These are phyloP conservation scores for Takakia lepidozioides DNA, from an alignment of 225 moss, liverwort and hornwort species.

Conservation along the genomic window DNA sequence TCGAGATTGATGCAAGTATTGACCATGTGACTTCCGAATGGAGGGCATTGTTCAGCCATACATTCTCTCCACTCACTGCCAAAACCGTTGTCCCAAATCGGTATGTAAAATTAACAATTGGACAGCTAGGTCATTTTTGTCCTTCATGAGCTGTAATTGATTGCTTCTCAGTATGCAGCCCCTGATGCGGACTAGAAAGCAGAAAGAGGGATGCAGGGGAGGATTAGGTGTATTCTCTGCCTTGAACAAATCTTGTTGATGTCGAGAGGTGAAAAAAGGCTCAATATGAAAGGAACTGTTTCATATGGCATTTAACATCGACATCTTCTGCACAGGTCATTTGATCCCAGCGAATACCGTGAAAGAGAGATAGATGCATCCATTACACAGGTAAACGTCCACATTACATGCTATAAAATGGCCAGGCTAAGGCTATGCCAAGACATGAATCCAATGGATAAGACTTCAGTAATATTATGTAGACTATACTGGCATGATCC, in stretches of 20 bases:
- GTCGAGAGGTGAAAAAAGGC: neutral
- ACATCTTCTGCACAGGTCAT: neutral
- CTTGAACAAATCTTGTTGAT: neutral
- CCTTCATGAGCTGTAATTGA: neutral
- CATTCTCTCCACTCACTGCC: neutral
- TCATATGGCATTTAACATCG: neutral
- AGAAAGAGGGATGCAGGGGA: no score
- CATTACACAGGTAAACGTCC: neutral
- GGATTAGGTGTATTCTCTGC: no score
- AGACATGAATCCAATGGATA: no score
- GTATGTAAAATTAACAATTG: neutral
- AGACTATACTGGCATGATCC: no score
- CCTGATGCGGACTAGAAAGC: no score
- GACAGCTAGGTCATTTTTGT: neutral
- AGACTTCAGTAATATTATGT: no score
- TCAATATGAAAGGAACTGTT: neutral
- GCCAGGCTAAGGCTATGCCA: neutral
- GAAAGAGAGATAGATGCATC: neutral
- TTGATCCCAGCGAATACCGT: neutral
- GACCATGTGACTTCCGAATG: neutral
- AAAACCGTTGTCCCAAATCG: neutral
- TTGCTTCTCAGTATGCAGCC: no score
- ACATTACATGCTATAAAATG: neutral
- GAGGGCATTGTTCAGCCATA: neutral
- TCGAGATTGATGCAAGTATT: neutral